Conservation (phyloP, 2,329 filamentous ascomycete species). For the Ceratocystiopsis brevicomis region DNA sequence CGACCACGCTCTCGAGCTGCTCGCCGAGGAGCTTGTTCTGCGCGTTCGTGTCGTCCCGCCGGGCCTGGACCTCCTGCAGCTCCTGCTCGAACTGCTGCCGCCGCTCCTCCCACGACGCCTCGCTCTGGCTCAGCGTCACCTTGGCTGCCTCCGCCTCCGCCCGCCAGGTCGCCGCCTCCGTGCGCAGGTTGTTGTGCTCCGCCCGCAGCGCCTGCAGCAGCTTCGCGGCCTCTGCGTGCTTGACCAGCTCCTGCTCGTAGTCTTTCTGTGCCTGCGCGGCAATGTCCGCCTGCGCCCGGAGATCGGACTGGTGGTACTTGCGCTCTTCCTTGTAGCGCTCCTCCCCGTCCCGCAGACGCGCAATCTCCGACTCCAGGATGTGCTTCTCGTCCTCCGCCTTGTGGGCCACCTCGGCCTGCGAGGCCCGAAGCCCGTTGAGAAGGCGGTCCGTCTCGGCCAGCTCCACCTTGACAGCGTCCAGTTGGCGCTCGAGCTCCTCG, state of each 20-base stretch:
- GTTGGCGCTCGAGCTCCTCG: constrained; percentile 60
- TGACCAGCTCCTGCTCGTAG: constrained; percentile 85
- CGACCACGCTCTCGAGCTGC: constrained; percentile 66
- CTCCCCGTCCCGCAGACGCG: constrained; percentile 65
- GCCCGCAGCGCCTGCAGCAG: constrained; percentile 57
- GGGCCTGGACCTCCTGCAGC: constrained; percentile 54
- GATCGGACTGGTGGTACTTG: constrained; percentile 73
- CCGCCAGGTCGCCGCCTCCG: constrained; percentile 53
- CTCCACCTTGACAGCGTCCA: constrained; percentile 70
- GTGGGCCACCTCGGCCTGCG: constrained; percentile 54
- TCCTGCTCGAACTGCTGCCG: constrained; percentile 69
- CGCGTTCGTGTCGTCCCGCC: constrained; percentile 65
- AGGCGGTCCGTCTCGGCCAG: constrained; percentile 67
- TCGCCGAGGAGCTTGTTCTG: constrained; percentile 84
- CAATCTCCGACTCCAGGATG: constrained; percentile 58
- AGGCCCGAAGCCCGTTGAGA: constrained; percentile 59
- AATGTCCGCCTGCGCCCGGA: constrained; percentile 85
- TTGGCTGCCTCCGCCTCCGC: constrained; percentile 76
- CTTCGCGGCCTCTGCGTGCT: constrained; percentile 89
- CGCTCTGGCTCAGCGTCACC: constrained; percentile 56
- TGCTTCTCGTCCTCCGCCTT: constrained; percentile 68
- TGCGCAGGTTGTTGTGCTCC: constrained; percentile 68
- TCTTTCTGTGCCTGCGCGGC: constrained; percentile 84
- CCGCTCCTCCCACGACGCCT: constrained; percentile 75
- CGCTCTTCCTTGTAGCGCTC: constrained; percentile 63